phyloP scores from a whole-genome alignment of 1,139 yeast genomes.

The Hyphopichia fennica region DNA sequence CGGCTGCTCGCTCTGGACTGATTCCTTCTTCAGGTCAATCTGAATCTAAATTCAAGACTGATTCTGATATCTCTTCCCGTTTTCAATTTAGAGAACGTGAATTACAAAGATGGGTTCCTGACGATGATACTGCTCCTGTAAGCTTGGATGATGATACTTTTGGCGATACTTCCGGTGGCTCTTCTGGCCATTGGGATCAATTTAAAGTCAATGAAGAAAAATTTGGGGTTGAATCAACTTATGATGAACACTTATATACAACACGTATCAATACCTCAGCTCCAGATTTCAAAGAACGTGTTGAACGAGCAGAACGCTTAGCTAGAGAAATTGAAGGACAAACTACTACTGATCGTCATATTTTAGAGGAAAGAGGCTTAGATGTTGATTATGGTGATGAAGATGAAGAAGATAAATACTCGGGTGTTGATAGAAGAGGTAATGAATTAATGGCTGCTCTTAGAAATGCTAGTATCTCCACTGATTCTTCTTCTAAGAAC shows the following conservation, averaged over 20 bases:
- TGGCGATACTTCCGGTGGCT: conserved; percentile 13
- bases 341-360: conserved; percentile 68
- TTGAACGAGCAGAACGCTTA: conserved; percentile 69
- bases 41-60: conserved; percentile 62
- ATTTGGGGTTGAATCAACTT: conserved; percentile 85
- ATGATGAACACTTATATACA: conserved; percentile 88
- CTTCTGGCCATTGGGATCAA: conserved; percentile 73
- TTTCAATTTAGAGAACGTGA: conserved; percentile 59
- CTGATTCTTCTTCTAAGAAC: conserved; percentile 5
- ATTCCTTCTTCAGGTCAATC: neutral
- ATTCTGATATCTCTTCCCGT: conserved; percentile 70
- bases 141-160: conserved; percentile 43
- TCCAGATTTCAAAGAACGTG: conserved; percentile 69
- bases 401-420: conserved; percentile 87
- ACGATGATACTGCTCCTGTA: conserved; percentile 37
- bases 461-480: conserved; percentile 29
- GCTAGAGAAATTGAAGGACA: conserved; percentile 82
- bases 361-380: conserved; percentile 89
- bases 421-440: conserved; percentile 77
- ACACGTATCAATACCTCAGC: conserved; percentile 74
- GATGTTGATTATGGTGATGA: conserved; percentile 78
- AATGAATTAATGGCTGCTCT: conserved; percentile 67
- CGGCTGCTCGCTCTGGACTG: too few relatives aligned
- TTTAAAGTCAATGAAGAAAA: conserved; percentile 84
- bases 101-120: conserved; percentile 86